Conservation (phyloP, 768 basidiomycete genomes). For the Russula vinacea region DNA sequence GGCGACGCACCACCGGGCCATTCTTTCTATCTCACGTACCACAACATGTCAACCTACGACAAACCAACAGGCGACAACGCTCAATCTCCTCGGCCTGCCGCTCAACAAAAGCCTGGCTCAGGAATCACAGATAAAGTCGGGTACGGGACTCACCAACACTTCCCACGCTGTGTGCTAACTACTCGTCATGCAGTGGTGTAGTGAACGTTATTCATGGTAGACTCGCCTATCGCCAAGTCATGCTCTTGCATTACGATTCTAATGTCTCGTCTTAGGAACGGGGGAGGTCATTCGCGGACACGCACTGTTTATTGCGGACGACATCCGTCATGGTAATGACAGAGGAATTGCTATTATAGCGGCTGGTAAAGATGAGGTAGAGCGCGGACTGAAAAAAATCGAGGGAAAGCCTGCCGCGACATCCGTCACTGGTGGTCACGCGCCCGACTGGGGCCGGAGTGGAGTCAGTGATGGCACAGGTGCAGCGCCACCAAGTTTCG, state of each 20-base stretch:
- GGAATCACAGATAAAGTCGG: neutral
- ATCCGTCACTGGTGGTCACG: neutral
- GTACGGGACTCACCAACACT: neutral
- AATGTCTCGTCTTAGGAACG: neutral
- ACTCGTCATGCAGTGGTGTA: conserved; percentile 1
- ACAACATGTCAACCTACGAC: conserved; percentile 1
- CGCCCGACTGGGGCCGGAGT: neutral
- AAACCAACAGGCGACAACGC: neutral
- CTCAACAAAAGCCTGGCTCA: neutral
- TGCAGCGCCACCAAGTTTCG: neutral
- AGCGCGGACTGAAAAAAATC: conserved; percentile 12
- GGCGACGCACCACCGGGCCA: neutral
- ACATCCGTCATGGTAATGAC: neutral
- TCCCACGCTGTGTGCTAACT: neutral
- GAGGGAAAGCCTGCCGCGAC: neutral
- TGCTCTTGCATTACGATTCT: neutral
- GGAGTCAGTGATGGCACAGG: neutral
- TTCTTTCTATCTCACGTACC: neutral
- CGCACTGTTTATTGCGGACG: neutral
- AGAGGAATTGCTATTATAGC: neutral
- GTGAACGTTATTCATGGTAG: conserved; percentile 11
- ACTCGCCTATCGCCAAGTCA: neutral
- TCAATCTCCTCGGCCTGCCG: neutral
- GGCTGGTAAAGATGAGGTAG: conserved; percentile 6
- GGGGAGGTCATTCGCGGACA: conserved; percentile 13